These are phyloP conservation scores for Fusarium temperatum DNA, from an alignment of 2,329 filamentous ascomycete genomes.

Conservation along the genomic window DNA sequence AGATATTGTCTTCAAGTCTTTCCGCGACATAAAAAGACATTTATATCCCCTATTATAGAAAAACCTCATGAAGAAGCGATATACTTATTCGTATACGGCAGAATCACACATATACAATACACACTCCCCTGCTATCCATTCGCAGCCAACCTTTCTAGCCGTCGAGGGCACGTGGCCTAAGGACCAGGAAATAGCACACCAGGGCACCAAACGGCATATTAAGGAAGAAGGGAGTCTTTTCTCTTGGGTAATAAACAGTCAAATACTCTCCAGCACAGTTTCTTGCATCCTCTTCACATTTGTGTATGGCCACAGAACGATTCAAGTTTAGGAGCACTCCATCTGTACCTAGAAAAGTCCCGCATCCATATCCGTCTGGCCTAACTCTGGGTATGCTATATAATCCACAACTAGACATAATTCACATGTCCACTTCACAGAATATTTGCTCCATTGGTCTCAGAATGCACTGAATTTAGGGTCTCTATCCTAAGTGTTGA, in stretches of 20 bases:
- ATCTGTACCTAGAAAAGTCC: not conserved
- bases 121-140: not conserved
- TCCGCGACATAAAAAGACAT: not conserved
- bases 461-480: not conserved
- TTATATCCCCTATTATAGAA: not conserved
- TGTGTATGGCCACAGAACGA: not conserved
- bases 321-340: not conserved
- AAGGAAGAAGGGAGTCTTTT: not conserved
- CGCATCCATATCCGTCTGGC: not conserved
- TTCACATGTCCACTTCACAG: not conserved
- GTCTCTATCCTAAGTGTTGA: not conserved
- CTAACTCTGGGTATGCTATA: not conserved
- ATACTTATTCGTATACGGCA: fast-evolving
- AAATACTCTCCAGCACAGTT: not conserved
- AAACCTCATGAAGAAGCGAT: not conserved
- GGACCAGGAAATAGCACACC: not conserved
- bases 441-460: not conserved
- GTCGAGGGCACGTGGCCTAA: not conserved
- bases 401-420: not conserved
- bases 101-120: not conserved
- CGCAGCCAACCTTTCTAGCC: not conserved
- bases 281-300: not conserved
- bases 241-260: not conserved
- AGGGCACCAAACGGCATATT: not conserved
- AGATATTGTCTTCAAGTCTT: not conserved